Evolutionary conservation across 1,284 basidiomycete species (phyloP), one percentile per base, ranked within the genome.

Genomic region (Puccinia coronata): DNA sequence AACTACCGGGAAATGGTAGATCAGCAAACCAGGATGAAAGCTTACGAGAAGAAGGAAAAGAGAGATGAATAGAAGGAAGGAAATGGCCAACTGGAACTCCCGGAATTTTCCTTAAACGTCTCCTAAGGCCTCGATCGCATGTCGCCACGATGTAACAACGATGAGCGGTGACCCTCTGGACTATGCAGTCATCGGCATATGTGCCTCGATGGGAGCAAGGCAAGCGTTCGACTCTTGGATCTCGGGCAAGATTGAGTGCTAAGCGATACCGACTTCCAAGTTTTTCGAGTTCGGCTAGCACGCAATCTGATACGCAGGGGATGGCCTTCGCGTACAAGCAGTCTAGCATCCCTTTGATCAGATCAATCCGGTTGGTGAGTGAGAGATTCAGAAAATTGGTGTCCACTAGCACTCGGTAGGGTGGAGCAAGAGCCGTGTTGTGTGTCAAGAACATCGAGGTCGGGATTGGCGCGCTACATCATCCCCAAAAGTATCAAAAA

Each of bases 351-450:
- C 94, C 95, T 85, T 93, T 92, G 28, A 98, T 90, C 67, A 99
- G 90, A 87, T 99, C 97, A 84, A 99, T 89, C 87, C 98, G 98
- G 88, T 99, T 99, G 88, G 99, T 96, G 71, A 99, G 89, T 83
- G 92, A 94, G 86, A 99, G 96, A 86, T 99, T 99, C 89, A 99
- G 98, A 85, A 99, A 99, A 87, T 99, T 99, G 85, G 97, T 99
- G 87, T 99, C 97, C 81, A 99, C 95, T 61, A 99, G 90, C 14
- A 99, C 93, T 36, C 96, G 91, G 86, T 99, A 99, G 0, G 97
- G 97, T 0, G 97, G 97, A 0, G 94, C 96, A 43, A 99, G 92
- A 16, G 96, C 93, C 23, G 93, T 92, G 86, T 99, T 99, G 87
- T 99, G 97, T 31, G 93, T 91, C 82, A 99, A 90, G 89, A 99